Evolutionary conservation across 2,329 filamentous ascomycete genomes (phyloP).

Genomic region (Aspergillus ochraceoroseus): DNA sequence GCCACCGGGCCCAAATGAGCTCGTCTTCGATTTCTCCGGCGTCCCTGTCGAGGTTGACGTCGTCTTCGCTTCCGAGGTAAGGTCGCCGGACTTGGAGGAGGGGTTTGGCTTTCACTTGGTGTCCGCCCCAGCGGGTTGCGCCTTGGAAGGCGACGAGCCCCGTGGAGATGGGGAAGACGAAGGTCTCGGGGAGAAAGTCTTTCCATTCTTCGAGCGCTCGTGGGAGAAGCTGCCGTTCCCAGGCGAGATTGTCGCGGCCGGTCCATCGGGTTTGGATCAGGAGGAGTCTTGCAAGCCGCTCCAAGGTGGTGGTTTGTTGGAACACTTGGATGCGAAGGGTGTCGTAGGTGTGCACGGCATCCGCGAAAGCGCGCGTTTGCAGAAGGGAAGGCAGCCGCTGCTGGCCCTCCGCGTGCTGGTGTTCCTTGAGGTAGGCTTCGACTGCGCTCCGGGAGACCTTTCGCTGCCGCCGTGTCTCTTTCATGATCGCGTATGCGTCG

Average conservation of each 20-base stretch:
- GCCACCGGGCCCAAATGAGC: slow-evolving; percentile 22
- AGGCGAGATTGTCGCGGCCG: slow-evolving; percentile 21
- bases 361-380: slow-evolving; percentile 24
- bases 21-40: slow-evolving; percentile 27
- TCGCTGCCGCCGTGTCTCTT: slow-evolving; percentile 27
- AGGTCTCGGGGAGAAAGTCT: slow-evolving; percentile 42
- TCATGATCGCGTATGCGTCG: slow-evolving; percentile 30
- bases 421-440: slow-evolving; percentile 22
- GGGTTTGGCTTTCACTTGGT: slow-evolving; percentile 16
- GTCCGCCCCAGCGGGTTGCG: slow-evolving; percentile 18
- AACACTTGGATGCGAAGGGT: slow-evolving; percentile 28
- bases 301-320: slow-evolving; percentile 27
- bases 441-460: slow-evolving; percentile 26
- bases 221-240: slow-evolving; percentile 40
- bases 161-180: slow-evolving; percentile 36
- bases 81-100: slow-evolving; percentile 23
- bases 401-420: slow-evolving; percentile 1
- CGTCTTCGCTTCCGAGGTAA: slow-evolving; percentile 12
- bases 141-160: slow-evolving; percentile 42
- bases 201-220: slow-evolving; percentile 47
- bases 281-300: slow-evolving; percentile 23
- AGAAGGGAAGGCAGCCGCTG: slow-evolving; percentile 15
- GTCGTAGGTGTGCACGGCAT: slow-evolving; percentile 34
- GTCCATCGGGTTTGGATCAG: slow-evolving; percentile 22
- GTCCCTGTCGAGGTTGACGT: slow-evolving; percentile 14